phyloP scores from a whole-genome alignment of 495 filamentous ascomycete species.

The Talaromyces thailandensis region DNA sequence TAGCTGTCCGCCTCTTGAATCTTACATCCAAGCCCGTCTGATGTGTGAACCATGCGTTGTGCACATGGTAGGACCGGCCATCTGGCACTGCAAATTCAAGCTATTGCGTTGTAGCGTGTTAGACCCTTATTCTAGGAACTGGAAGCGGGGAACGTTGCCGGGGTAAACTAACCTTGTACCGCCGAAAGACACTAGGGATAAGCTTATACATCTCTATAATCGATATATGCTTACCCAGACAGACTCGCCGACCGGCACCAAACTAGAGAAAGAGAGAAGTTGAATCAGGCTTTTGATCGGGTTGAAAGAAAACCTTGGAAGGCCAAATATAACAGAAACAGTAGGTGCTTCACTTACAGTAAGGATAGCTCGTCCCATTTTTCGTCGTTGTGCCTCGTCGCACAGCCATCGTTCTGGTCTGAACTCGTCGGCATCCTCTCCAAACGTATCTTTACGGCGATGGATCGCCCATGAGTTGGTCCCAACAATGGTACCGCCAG shows the following conservation, averaged over 20 bases:
- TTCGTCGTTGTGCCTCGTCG: constrained; percentile 2
- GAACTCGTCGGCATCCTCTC: constrained; percentile 16
- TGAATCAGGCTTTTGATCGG: not conserved
- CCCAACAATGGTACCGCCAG: constrained; percentile 14
- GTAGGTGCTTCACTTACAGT: constrained; percentile 12
- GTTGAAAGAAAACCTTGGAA: not conserved
- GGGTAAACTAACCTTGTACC: constrained; percentile 7
- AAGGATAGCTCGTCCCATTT: constrained; percentile 11
- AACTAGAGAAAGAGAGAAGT: constrained; percentile 9
- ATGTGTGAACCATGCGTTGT: not conserved
- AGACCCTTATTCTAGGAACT: no score
- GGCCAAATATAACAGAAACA: not conserved
- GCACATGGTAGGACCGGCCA: not conserved
- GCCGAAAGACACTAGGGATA: constrained; percentile 11
- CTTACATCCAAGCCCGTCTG: not conserved
- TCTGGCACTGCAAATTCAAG: not conserved
- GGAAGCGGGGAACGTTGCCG: no score
- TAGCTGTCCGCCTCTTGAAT: not conserved
- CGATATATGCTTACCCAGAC: constrained; percentile 16
- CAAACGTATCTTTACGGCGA: constrained; percentile 14
- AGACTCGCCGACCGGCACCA: constrained; percentile 16
- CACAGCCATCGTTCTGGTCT: constrained; percentile 20
- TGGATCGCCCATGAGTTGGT: constrained; percentile 14
- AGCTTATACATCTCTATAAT: constrained; percentile 20
- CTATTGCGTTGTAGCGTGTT: no score